phyloP scores from a whole-genome alignment of 306 rosid species.

The Vigna mungo region DNA sequence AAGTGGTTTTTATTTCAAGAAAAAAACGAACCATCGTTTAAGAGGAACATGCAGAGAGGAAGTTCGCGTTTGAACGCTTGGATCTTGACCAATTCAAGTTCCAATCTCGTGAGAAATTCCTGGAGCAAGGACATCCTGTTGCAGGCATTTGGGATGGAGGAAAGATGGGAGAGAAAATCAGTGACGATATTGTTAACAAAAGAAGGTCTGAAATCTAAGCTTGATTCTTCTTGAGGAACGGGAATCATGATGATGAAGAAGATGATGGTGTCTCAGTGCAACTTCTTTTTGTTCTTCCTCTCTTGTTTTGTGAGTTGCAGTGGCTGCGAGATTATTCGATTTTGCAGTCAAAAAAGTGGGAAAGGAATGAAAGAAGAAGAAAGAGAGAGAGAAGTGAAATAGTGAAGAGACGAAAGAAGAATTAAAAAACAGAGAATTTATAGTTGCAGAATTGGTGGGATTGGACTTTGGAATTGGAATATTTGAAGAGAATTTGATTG shows the following conservation, averaged over 20 bases:
- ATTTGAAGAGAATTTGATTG: neutral
- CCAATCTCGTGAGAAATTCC: slow-evolving; percentile 54
- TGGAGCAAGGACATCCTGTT: slow-evolving; percentile 33
- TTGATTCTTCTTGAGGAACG: slow-evolving; percentile 65
- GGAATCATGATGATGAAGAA: slow-evolving; percentile 46
- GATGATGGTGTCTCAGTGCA: neutral
- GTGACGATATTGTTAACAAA: slow-evolving; percentile 63
- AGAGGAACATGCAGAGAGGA: slow-evolving; percentile 77
- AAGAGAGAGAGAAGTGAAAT: slow-evolving; percentile 17
- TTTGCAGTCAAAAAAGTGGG: neutral
- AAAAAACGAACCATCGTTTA: slow-evolving; percentile 67
- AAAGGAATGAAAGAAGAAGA: neutral
- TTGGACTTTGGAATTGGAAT: slow-evolving; percentile 21
- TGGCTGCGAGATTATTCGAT: neutral
- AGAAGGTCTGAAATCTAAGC: slow-evolving; percentile 65
- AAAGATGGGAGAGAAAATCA: slow-evolving; percentile 60
- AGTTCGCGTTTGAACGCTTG: slow-evolving; percentile 83
- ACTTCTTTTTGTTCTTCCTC: neutral
- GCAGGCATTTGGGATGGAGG: slow-evolving; percentile 43
- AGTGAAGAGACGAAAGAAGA: neutral
- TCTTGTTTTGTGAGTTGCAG: neutral
- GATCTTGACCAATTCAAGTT: slow-evolving; percentile 76
- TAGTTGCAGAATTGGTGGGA: neutral
- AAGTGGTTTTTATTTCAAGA: neutral
- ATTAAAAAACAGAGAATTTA: slow-evolving; percentile 17